Base-by-base conservation (phyloP, 768 basidiomycete genomes). In the Tulasnella sp. region DNA sequence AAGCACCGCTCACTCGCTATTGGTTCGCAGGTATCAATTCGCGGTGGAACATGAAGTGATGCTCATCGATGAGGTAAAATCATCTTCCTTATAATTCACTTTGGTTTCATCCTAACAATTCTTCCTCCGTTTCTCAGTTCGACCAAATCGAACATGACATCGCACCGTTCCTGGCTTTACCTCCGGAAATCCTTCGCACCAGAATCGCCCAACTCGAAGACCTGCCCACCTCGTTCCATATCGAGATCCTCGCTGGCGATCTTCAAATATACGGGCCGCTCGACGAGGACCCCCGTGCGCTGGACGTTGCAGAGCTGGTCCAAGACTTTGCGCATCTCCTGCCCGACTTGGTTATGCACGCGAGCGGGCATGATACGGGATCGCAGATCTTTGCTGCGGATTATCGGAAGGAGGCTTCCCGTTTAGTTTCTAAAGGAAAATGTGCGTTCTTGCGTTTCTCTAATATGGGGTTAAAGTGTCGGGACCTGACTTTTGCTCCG, bases 101-200 rank as follows among this genome's bases (percentile, higher is more conserved):
- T 73, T 41, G 39, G 67, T 3, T 14, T n/a, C 29, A 62, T 26
- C 26, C 62, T 72, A 37, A 41, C 35, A 37, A 37, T 3, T 17
- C 42, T n/a, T n/a, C n/a, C n/a, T n/a, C 5, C 42, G 16, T 5
- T 17, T 6, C n/a, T n/a, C 16, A 86, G 73, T 87, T 86, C 75
- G 85, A 86, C 76, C 82, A 84, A 69, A 86, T 87, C 70, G 75
- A 79, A 72, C 76, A 73, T 19, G 81, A 84, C 72, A 74, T 86
- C 6, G 78, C 81, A 36, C 84, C 83, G 0, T 84, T 82, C 76
- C 83, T 81, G 80, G 84, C 81, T 7, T 74, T 83, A 37, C 72
- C 75, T 6, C 83, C 83, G n/a, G 19, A 36, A 14, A 41, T 22
- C 37, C 22, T 70, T 7, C 44, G 32, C 11, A 29, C 39, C n/a